Evolutionary conservation across 768 basidiomycete species (phyloP).

Genomic region (Leucocoprinus sp.): DNA sequence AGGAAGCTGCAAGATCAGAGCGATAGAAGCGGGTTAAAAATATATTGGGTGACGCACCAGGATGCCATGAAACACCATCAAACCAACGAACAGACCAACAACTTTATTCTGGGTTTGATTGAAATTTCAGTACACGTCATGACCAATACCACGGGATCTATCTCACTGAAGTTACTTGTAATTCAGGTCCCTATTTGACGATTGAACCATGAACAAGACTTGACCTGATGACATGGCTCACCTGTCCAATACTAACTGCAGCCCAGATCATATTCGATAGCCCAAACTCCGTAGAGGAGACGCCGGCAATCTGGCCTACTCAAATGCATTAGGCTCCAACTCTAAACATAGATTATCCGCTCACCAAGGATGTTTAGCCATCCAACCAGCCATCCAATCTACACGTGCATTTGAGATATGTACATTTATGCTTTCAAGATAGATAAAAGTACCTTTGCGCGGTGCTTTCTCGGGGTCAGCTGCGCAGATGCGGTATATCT

Average conservation of each 20-base stretch:
- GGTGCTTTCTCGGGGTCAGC: slow-evolving; percentile 53
- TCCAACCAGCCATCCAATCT: slow-evolving; percentile 74
- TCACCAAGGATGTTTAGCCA: slow-evolving; percentile 77
- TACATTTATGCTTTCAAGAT: not conserved
- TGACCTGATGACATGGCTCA: slow-evolving; percentile 12
- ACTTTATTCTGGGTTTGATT: slow-evolving; percentile 46
- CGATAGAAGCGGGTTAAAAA: not conserved
- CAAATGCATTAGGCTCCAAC: slow-evolving; percentile 2
- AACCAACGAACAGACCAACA: slow-evolving; percentile 68
- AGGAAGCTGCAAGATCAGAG: not conserved
- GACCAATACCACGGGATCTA: not conserved
- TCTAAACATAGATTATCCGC: slow-evolving; percentile 8
- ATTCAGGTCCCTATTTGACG: slow-evolving; percentile 40
- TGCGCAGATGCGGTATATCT: slow-evolving; percentile 81
- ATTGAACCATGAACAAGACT: not conserved
- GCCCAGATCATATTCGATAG: slow-evolving; percentile 72
- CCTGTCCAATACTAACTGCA: slow-evolving; percentile 59
- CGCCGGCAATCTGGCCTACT: slow-evolving; percentile 71
- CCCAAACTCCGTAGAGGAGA: slow-evolving; percentile 83
- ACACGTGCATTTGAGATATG: slow-evolving; percentile 7
- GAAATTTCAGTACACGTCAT: not conserved
- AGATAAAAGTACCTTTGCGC: slow-evolving; percentile 42
- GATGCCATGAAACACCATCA: slow-evolving; percentile 72
- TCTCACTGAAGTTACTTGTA: slow-evolving; percentile 44
- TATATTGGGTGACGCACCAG: slow-evolving; percentile 32